A percentile compares a stretch with the other conserved stretches of the same genome.
Evolutionary conservation across 2,329 filamentous ascomycete genomes (phyloP).

Genomic region (Bimuria novae-zelandiae): DNA sequence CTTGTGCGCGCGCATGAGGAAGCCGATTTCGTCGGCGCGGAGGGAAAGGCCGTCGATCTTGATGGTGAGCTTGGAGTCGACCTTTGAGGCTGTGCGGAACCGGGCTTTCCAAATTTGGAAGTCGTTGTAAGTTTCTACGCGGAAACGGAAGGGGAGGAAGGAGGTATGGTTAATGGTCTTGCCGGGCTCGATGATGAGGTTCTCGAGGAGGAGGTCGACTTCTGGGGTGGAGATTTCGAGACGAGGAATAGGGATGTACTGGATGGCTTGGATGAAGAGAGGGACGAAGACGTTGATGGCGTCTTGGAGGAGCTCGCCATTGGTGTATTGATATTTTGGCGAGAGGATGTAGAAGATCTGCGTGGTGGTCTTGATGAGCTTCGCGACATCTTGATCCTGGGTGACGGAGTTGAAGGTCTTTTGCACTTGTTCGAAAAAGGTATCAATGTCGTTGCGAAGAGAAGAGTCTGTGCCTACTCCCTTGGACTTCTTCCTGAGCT

Average conservation of each 20-base stretch:
- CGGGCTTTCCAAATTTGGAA: constrained; percentile 81
- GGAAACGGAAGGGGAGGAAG: constrained; percentile 83
- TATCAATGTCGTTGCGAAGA: constrained; percentile 73
- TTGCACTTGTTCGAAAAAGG: constrained; percentile 70
- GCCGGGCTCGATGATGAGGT: constrained; percentile 87
- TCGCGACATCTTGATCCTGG: constrained; percentile 72
- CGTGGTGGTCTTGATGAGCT: constrained; percentile 68
- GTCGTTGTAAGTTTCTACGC: constrained; percentile 82
- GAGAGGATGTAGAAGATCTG: constrained; percentile 73
- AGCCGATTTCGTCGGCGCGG: constrained; percentile 84
- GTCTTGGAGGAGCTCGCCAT: constrained; percentile 75
- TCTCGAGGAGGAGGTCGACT: constrained; percentile 85
- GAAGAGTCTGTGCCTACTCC: constrained; percentile 67
- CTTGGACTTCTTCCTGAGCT: constrained; percentile 61
- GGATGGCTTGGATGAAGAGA: constrained; percentile 73
- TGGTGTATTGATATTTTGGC: constrained; percentile 65
- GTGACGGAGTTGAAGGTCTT: constrained; percentile 70
- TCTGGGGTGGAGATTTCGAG: constrained; percentile 85
- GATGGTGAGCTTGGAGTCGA: constrained; percentile 74
- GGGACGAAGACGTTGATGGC: constrained; percentile 81
- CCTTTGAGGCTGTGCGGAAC: constrained; percentile 68
- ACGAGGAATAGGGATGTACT: constrained; percentile 87
- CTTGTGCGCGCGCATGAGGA: constrained; percentile 81
- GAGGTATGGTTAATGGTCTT: constrained; percentile 82
- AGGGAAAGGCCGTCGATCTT: constrained; percentile 82